Conservation (phyloP, 2,329 filamentous ascomycete species). For the Colletotrichum shisoi region DNA sequence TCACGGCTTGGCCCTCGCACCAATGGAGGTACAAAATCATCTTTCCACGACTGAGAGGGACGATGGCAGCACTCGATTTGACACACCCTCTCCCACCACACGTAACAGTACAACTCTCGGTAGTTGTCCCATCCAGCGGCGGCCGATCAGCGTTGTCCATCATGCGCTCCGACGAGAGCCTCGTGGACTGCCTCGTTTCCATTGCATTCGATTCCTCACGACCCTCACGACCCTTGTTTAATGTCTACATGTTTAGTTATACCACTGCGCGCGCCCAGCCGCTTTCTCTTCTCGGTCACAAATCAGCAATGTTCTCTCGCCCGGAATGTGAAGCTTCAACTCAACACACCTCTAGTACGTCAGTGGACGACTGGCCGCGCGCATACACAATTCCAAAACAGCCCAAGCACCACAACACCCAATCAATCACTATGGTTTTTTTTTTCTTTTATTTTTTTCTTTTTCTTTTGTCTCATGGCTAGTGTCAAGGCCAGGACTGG, state of each 20-base stretch:
- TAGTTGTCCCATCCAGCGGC: background rate
- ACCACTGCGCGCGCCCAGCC: constrained; percentile 38
- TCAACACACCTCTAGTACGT: constrained; percentile 11
- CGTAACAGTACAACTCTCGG: constrained; percentile 8
- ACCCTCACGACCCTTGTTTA: constrained; percentile 42
- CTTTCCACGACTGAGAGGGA: constrained; percentile 8
- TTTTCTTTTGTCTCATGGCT: constrained; percentile 17
- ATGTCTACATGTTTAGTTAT: constrained; percentile 41
- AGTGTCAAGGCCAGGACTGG: background rate
- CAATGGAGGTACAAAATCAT: constrained; percentile 11
- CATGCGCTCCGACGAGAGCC: constrained; percentile 21
- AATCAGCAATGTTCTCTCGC: constrained; percentile 21
- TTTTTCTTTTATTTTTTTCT: constrained; percentile 1
- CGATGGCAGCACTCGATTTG: constrained; percentile 11
- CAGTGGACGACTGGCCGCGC: constrained; percentile 17
- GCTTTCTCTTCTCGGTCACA: constrained; percentile 39
- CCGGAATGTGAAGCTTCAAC: constrained; percentile 23
- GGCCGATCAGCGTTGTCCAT: constrained; percentile 6
- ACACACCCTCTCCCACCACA: background rate
- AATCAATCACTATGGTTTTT: constrained; percentile 1
- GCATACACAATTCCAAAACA: constrained; percentile 24
- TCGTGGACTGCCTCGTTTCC: constrained; percentile 17
- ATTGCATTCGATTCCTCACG: constrained; percentile 41
- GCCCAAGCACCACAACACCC: constrained; percentile 2
- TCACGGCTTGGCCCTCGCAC: constrained; percentile 31